Conservation (phyloP, 1,284 basidiomycete species). For the Trichosporon sp. region DNA sequence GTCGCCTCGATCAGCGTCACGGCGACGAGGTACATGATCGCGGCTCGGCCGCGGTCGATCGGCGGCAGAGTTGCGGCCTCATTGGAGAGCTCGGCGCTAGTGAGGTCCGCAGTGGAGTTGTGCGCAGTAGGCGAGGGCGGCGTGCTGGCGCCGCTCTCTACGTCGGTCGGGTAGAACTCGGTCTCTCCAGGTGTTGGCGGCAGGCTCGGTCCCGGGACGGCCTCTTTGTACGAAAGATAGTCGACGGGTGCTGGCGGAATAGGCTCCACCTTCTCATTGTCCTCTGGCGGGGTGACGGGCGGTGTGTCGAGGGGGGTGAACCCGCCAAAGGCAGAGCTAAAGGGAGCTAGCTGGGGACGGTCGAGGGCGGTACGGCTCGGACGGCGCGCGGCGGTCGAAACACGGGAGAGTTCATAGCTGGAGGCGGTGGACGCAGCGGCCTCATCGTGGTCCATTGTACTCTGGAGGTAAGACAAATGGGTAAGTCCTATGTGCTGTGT, state of each 20-base stretch:
- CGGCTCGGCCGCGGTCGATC: slow-evolving; percentile 47
- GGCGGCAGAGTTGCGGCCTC: slow-evolving; percentile 38
- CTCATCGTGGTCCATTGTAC: slow-evolving; percentile 13
- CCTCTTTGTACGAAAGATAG: slow-evolving; percentile 1
- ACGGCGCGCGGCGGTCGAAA: slow-evolving; percentile 13
- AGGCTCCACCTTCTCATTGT: not conserved
- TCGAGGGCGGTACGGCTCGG: slow-evolving; percentile 15
- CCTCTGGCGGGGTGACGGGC: not conserved
- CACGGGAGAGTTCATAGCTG: slow-evolving; percentile 15
- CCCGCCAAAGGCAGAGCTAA: not conserved
- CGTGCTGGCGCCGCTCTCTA: not conserved
- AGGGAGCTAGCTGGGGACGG: slow-evolving; percentile 2
- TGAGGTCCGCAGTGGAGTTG: not conserved
- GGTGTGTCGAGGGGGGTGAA: slow-evolving; percentile 18
- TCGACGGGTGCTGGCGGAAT: not conserved
- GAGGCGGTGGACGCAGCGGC: slow-evolving; percentile 14
- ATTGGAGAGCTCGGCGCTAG: not conserved
- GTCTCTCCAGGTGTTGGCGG: slow-evolving; percentile 20
- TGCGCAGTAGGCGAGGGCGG: not conserved
- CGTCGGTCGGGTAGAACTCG: not conserved
- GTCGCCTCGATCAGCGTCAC: slow-evolving; percentile 49
- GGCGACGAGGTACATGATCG: slow-evolving; percentile 50
- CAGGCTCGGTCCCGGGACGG: not conserved
- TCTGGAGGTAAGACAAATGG: not conserved
- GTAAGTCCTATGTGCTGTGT: not conserved